phyloP scores from a whole-genome alignment of 257 asterid species.

The Jaltomata sinuosa region DNA sequence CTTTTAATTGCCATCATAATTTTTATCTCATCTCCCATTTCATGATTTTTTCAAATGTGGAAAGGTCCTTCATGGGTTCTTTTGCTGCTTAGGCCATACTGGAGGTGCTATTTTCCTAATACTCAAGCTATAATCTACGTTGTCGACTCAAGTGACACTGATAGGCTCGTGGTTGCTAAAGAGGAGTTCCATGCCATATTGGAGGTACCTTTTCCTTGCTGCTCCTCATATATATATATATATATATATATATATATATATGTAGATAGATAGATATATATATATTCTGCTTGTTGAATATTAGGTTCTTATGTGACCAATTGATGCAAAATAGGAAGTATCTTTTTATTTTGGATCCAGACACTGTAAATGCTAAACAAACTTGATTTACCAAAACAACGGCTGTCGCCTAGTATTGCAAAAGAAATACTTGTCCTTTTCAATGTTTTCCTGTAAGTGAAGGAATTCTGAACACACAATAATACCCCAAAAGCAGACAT shows the following conservation, averaged over 20 bases:
- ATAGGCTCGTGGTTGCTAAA: constrained; percentile 81
- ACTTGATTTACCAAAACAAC: neutral
- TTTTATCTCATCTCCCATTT: neutral
- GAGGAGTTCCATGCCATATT: constrained; percentile 94
- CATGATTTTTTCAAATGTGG: neutral
- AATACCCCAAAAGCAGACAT: neutral
- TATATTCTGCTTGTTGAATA: neutral
- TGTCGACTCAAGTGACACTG: constrained; percentile 98
- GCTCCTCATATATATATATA: neutral
- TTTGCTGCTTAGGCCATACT: constrained; percentile 54
- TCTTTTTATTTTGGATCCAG: neutral
- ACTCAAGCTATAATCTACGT: constrained; percentile 97
- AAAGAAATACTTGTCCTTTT: neutral
- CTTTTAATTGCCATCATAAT: neutral
- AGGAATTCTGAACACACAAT: neutral
- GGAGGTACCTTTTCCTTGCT: constrained; percentile 37
- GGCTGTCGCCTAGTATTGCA: neutral
- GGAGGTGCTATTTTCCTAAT: constrained; percentile 97
- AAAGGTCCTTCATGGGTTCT: constrained; percentile 1
- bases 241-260: neutral
- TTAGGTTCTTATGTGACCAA: neutral
- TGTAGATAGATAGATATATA: neutral
- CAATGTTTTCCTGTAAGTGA: neutral
- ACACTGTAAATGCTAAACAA: neutral
- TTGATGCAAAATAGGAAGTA: neutral